These are phyloP conservation scores for Capronia americana DNA, from an alignment of 2,329 filamentous ascomycete genomes.

Conservation along the genomic window DNA sequence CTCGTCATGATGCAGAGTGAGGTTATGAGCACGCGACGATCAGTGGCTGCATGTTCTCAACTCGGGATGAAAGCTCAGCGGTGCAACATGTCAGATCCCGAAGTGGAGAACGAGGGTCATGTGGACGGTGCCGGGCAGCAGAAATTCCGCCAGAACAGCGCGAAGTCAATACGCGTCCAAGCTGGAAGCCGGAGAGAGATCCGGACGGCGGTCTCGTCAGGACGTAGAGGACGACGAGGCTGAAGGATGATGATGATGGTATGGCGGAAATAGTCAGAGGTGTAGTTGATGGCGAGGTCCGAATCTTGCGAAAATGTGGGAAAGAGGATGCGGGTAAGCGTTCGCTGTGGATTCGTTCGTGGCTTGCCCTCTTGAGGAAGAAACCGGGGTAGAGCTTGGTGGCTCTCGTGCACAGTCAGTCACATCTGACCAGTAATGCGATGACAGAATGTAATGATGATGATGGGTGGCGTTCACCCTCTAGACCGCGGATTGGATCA, in stretches of 20 bases:
- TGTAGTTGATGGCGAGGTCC: conserved; percentile 17
- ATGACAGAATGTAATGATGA: conserved; percentile 11
- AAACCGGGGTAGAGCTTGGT: conserved; percentile 14
- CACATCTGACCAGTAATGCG: background rate
- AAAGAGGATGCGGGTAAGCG: conserved; percentile 19
- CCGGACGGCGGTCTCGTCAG: background rate
- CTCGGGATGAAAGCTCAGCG: conserved; percentile 19
- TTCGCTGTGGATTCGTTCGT: conserved; percentile 14
- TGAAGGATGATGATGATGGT: conserved; percentile 1
- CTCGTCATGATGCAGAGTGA: conserved; percentile 28
- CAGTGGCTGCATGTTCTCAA: conserved; percentile 28
- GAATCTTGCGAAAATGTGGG: conserved; percentile 21
- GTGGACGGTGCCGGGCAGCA: conserved; percentile 9
- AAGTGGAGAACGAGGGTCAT: conserved; percentile 4
- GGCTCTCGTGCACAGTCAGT: background rate
- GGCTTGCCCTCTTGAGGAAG: conserved; percentile 16
- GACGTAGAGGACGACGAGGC: conserved; percentile 10
- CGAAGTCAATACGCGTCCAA: background rate
- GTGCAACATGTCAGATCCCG: conserved; percentile 10
- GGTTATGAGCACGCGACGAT: conserved; percentile 4
- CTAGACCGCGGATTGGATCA: background rate
- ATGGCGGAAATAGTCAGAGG: conserved; percentile 12
- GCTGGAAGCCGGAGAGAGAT: background rate
- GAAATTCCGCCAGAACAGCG: background rate
- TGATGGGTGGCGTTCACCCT: background rate